Conservation (phyloP, 352 stramenopile genomes). For the Phytopythium montanum region DNA sequence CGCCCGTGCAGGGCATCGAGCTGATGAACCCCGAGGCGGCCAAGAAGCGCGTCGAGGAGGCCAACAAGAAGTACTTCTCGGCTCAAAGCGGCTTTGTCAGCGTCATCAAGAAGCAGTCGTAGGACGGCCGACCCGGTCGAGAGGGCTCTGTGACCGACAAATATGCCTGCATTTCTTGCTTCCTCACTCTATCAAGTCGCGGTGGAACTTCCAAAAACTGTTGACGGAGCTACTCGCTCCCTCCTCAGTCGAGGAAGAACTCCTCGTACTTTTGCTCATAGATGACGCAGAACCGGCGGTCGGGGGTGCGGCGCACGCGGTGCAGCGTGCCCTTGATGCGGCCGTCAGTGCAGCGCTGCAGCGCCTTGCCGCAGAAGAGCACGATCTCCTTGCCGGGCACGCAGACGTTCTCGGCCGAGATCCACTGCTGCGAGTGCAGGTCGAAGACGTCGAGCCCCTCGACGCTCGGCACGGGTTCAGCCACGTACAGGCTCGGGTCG, state of each 20-base stretch:
- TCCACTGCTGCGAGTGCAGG: slow-evolving; percentile 43
- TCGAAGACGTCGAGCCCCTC: slow-evolving; percentile 59
- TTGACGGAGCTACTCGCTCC: not conserved
- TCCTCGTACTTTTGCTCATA: slow-evolving; percentile 68
- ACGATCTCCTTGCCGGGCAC: slow-evolving; percentile 51
- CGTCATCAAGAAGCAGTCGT: slow-evolving; percentile 73
- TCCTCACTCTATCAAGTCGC: not conserved
- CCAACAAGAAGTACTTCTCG: slow-evolving; percentile 98
- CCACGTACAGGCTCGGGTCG: slow-evolving; percentile 56
- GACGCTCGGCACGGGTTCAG: slow-evolving; percentile 48
- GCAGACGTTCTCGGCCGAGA: slow-evolving; percentile 45
- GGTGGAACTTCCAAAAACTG: not conserved
- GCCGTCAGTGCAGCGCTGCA: slow-evolving; percentile 38
- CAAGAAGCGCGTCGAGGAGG: slow-evolving; percentile 87
- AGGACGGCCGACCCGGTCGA: not conserved
- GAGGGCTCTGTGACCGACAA: not conserved
- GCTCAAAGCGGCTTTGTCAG: slow-evolving; percentile 95
- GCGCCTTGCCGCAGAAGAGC: slow-evolving; percentile 52
- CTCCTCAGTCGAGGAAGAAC: slow-evolving; percentile 27
- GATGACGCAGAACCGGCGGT: slow-evolving; percentile 51
- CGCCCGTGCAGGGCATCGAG: slow-evolving; percentile 95
- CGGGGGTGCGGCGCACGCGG: slow-evolving; percentile 36
- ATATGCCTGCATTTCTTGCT: too few relatives aligned
- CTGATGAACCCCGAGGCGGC: slow-evolving; percentile 97
- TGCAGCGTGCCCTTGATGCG: slow-evolving; percentile 51